These are phyloP conservation scores for Amanita pallidorosea DNA, from an alignment of 768 basidiomycete species.

Conservation along the genomic window DNA sequence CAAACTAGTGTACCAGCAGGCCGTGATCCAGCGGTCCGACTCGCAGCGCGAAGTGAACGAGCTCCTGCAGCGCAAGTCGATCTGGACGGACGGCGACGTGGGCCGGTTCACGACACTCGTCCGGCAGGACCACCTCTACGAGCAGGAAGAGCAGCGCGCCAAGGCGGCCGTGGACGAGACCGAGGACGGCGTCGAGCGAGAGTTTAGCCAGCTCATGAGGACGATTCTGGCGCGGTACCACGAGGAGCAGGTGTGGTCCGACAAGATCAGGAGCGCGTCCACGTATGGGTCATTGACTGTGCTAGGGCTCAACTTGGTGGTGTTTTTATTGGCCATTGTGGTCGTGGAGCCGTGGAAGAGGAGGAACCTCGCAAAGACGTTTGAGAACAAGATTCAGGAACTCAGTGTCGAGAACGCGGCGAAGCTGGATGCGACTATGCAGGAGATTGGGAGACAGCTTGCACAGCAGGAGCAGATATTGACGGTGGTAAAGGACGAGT, in stretches of 20 bases:
- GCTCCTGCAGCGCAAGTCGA: constrained; percentile 84
- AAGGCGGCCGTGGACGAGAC: constrained; percentile 56
- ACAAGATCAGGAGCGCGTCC: constrained; percentile 93
- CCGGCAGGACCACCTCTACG: constrained; percentile 78
- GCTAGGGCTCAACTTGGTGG: constrained; percentile 77
- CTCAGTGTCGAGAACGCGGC: constrained; percentile 44
- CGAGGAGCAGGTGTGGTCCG: constrained; percentile 98
- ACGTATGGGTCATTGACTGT: constrained; percentile 88
- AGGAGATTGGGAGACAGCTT: constrained; percentile 36
- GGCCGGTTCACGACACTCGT: constrained; percentile 82
- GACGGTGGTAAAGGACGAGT: constrained; percentile 14
- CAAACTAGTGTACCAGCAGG: constrained; percentile 67
- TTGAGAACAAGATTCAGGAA: constrained; percentile 75
- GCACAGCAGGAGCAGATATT: constrained; percentile 31
- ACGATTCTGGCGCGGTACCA: constrained; percentile 88
- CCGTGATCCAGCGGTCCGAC: constrained; percentile 69
- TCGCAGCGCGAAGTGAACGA: constrained; percentile 96
- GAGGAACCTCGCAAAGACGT: constrained; percentile 71
- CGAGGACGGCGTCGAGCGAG: constrained; percentile 77
- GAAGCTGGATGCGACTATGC: constrained; percentile 37
- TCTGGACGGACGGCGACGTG: constrained; percentile 89
- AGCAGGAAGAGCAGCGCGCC: constrained; percentile 65
- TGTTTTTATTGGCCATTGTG: constrained; percentile 84
- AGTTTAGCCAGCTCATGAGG: constrained; percentile 82
- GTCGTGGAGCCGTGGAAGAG: constrained; percentile 98